Evolutionary conservation across 2,329 filamentous ascomycete species (phyloP), one percentile per base, ranked within the genome.

Genomic region (Fusarium nematophilum): DNA sequence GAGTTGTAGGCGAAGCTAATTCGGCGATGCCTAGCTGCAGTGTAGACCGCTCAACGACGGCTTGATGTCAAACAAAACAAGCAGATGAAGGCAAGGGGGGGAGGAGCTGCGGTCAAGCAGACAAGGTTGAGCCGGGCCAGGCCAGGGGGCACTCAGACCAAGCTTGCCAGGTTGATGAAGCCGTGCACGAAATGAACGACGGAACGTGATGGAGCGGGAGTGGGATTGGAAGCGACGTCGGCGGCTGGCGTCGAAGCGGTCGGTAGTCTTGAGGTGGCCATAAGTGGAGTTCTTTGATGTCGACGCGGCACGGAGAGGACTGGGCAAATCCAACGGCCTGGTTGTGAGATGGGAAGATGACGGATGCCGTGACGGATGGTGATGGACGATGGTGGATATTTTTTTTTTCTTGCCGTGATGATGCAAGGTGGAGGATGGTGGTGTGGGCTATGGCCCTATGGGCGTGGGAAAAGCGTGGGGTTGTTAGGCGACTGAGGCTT

Each of bases 371-470:
- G 52, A 39, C 43, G 26, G 52, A 52, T 38, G 43, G 38, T 34
- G 36, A 49, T 55, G n/a, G n/a, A n/a, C n/a, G 47, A 47, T 56
- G 54, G 48, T 64, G 56, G 52, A 26, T 46, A 53, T n/a, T n/a
- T n/a, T 56, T 56, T 45, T 37, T 17, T 36, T 50, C 30, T 38
- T 37, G 48, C 9, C 36, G 29, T 49, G 59, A 55, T 62, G 59
- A 64, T 59, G 64, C 53, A 59, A 53, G 44, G 65, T 65, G 60
- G 60, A 36, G 49, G 48, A 36, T 39, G 61, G 51, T 50, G 54
- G 56, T 58, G 66, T 69, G 66, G 48, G 59, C 50, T 51, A 63
- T 65, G 63, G 51, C 54, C 40, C 58, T 57, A 62, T 61, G 57
- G 38, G 45, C 55, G 56, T 64, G 58, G 61, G 58, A 48, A 30